phyloP scores from a whole-genome alignment of 805 yeast species.

The Yamadazyma paraphyllophila region DNA sequence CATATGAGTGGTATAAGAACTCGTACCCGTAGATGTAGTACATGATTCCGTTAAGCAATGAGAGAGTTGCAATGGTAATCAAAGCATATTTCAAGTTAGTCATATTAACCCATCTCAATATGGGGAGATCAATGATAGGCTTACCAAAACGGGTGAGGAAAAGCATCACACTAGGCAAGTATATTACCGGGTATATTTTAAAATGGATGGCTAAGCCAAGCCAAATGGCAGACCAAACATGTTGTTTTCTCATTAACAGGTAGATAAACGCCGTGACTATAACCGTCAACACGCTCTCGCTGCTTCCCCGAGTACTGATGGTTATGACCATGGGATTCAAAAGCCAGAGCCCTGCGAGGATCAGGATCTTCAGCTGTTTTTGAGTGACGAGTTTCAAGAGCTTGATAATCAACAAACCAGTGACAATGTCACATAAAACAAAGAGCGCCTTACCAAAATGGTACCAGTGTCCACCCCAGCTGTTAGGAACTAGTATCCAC shows the following conservation, averaged over 20 bases:
- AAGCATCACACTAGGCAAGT: conserved; percentile 68
- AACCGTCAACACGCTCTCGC: conserved; percentile 85
- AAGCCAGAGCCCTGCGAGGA: conserved; percentile 70
- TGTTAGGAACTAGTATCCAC: conserved; percentile 76
- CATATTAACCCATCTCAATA: conserved; percentile 39
- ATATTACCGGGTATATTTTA: conserved; percentile 89
- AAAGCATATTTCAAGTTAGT: conserved; percentile 27
- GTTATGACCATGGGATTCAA: conserved; percentile 94
- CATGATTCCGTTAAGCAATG: conserved; percentile 55
- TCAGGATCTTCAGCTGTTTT: conserved; percentile 21
- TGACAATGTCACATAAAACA: conserved; percentile 71
- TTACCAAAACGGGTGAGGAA: conserved; percentile 29
- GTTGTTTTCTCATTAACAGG: conserved; percentile 31
- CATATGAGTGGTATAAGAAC: conserved; percentile 71
- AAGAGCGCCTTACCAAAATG: conserved; percentile 81
- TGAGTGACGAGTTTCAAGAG: conserved; percentile 36
- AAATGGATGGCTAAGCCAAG: conserved; percentile 84
- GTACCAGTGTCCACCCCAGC: conserved; percentile 37
- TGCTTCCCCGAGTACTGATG: conserved; percentile 88
- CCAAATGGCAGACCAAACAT: conserved; percentile 38
- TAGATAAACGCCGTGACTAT: conserved; percentile 62
- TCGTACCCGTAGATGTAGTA: conserved; percentile 68
- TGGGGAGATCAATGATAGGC: conserved; percentile 25
- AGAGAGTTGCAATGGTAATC: conserved; percentile 43
- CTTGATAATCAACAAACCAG: conserved; percentile 58